Conservation (phyloP, 2,329 filamentous ascomycete species). For the Penicillium expansum region DNA sequence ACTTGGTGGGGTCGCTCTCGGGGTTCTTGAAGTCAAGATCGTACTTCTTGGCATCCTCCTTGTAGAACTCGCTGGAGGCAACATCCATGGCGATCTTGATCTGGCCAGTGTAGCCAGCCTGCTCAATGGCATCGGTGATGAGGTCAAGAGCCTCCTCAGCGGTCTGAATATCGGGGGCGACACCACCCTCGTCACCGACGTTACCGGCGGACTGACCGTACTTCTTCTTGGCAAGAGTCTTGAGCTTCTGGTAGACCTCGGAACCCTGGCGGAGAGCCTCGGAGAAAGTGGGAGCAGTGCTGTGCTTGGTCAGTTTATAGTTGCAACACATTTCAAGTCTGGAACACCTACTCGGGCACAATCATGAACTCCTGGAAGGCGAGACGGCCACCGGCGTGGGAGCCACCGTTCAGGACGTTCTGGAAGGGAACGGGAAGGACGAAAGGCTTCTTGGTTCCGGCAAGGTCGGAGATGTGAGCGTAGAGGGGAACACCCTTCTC, state of each 20-base stretch:
- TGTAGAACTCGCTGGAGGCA: slow-evolving; percentile 99
- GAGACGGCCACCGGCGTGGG: slow-evolving; percentile 93
- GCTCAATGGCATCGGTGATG: slow-evolving; percentile 89
- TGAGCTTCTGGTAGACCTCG: slow-evolving; percentile 98
- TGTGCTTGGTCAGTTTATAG: slow-evolving; percentile 33
- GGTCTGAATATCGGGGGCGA: slow-evolving; percentile 97
- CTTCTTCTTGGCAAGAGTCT: slow-evolving; percentile 96
- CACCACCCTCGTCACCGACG: slow-evolving; percentile 99
- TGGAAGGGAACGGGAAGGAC: slow-evolving; percentile 89
- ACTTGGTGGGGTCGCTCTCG: slow-evolving; percentile 91
- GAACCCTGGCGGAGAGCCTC: slow-evolving; percentile 95
- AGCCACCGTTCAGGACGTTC: slow-evolving; percentile 91
- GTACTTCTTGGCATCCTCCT: slow-evolving; percentile 96
- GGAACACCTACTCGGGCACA: slow-evolving; percentile 66
- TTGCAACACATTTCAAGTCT: not conserved
- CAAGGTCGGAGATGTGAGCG: slow-evolving; percentile 81
- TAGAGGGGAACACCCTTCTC: slow-evolving; percentile 87
- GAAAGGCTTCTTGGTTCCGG: slow-evolving; percentile 87
- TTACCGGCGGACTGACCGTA: slow-evolving; percentile 99
- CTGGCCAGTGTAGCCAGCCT: slow-evolving; percentile 92
- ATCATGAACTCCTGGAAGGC: slow-evolving; percentile 98
- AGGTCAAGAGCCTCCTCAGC: slow-evolving; percentile 95
- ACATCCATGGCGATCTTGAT: slow-evolving; percentile 99
- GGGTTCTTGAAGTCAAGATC: slow-evolving; percentile 99
- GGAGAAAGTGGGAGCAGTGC: slow-evolving; percentile 81